Conservation (phyloP, 345 rosid species). For the Geranium brycei region DNA sequence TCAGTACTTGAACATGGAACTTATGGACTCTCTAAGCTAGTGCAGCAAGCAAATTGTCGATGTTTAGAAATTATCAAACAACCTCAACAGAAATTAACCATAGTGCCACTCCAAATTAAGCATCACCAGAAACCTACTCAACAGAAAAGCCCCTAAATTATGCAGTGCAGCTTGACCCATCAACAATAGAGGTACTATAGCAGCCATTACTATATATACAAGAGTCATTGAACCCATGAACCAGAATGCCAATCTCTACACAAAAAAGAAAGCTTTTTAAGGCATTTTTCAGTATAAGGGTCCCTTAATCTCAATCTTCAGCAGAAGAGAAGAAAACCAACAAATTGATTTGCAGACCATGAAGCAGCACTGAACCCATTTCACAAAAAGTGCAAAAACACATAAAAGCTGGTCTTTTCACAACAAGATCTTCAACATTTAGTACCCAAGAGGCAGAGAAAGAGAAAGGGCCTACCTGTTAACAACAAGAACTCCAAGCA, state of each 20-base stretch:
- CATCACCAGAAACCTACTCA: not conserved
- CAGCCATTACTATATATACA: not conserved
- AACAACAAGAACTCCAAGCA: constrained; percentile 53
- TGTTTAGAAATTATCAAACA: not conserved
- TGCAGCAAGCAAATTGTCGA: not conserved
- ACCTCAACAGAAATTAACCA: no score
- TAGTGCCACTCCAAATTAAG: not conserved
- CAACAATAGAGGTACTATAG: not conserved
- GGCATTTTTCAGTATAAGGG: not conserved
- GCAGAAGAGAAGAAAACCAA: not conserved
- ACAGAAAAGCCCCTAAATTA: not conserved
- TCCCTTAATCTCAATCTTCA: not conserved
- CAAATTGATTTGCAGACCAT: not conserved
- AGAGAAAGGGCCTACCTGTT: constrained; percentile 34
- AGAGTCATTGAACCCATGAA: no score
- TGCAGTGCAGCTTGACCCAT: not conserved
- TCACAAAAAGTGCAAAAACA: constrained; percentile 2
- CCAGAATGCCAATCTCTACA: no score
- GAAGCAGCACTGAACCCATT: not conserved
- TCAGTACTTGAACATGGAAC: not conserved
- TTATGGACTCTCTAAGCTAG: not conserved
- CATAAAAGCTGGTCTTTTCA: constrained; percentile 12
- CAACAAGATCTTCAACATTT: constrained; percentile 30
- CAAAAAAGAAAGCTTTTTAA: not conserved
- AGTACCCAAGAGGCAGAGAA: constrained; percentile 10